A percentile compares a stretch with the other conserved stretches of the same genome.
phyloP scores from a whole-genome alignment of 306 rosid species.

The Datisca glomerata region DNA sequence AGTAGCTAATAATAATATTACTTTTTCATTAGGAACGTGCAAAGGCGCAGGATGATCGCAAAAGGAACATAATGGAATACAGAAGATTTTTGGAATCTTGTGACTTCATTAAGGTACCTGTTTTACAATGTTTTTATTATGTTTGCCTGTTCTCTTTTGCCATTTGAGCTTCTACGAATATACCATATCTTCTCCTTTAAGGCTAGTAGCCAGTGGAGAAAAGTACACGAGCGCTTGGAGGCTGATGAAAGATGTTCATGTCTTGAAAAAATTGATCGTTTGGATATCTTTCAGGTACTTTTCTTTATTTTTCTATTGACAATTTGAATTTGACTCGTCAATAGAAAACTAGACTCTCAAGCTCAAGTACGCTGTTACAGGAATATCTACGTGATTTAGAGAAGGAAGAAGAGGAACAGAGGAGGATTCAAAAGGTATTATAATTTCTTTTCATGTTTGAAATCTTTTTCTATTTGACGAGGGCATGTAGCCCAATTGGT shows the following conservation, averaged over 20 bases:
- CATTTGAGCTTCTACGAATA: conserved; percentile 12
- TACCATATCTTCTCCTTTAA: conserved; percentile 15
- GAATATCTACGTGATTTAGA: conserved; percentile 69
- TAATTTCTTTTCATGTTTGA: conserved; percentile 10
- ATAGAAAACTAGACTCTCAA: conserved; percentile 10
- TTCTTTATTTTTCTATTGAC: conserved; percentile 6
- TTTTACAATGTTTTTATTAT: conserved; percentile 4
- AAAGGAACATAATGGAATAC: conserved; percentile 46
- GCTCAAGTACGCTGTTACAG: conserved; percentile 26
- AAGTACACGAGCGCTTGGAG: conserved; percentile 87
- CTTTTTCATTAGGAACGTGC: conserved; percentile 59
- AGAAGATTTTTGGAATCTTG: conserved; percentile 75
- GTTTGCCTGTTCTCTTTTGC: conserved; percentile 13
- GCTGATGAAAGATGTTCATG: conserved; percentile 84
- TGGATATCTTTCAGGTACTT: conserved; percentile 69
- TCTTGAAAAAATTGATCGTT: conserved; percentile 77
- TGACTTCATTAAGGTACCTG: conserved; percentile 72
- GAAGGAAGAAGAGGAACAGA: conserved; percentile 91
- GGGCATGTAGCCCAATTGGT: too few species aligned
- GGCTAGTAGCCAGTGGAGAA: conserved; percentile 93
- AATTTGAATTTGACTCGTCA: too few species aligned
- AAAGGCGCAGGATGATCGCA: conserved; percentile 64
- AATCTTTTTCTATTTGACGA: too few species aligned
- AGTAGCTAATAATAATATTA: conserved; percentile 8
- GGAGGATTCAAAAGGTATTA: conserved; percentile 73